Conservation (phyloP, 208 protist genomes). For the Leishmania tarentolae region DNA sequence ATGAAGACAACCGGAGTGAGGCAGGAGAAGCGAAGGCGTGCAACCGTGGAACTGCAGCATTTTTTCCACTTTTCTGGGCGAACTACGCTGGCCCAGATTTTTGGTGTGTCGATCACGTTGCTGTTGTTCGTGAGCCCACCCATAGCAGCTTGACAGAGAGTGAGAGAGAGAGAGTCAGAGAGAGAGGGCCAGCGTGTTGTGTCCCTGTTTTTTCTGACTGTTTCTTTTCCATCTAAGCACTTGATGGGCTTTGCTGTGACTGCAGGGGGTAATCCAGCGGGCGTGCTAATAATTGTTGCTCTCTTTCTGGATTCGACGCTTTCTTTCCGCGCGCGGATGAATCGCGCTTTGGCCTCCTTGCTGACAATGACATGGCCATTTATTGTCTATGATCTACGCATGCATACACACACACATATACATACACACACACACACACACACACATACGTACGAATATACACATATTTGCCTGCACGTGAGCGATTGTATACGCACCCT, state of each 20-base stretch:
- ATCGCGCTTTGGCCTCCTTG: background rate
- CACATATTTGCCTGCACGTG: background rate
- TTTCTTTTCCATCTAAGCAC: background rate
- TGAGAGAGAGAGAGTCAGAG: background rate
- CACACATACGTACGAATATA: background rate
- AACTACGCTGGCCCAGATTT: background rate
- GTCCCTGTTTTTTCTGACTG: conserved; percentile 5
- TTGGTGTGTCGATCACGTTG: background rate
- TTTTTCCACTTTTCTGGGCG: background rate
- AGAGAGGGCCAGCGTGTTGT: background rate
- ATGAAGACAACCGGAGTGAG: background rate
- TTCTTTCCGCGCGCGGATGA: background rate
- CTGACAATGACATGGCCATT: background rate
- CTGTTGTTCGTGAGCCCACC: background rate
- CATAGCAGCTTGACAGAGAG: background rate
- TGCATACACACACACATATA: background rate
- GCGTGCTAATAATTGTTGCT: background rate
- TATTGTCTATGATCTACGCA: background rate
- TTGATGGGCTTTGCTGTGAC: background rate
- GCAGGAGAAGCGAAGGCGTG: background rate
- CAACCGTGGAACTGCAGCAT: background rate
- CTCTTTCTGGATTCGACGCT: conserved; percentile 14
- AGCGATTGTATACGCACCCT: background rate
- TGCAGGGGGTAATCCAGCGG: background rate
- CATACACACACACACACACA: background rate